These are phyloP conservation scores for Aquilaria malaccensis DNA, from an alignment of 345 rosid genomes.

Conservation along the genomic window DNA sequence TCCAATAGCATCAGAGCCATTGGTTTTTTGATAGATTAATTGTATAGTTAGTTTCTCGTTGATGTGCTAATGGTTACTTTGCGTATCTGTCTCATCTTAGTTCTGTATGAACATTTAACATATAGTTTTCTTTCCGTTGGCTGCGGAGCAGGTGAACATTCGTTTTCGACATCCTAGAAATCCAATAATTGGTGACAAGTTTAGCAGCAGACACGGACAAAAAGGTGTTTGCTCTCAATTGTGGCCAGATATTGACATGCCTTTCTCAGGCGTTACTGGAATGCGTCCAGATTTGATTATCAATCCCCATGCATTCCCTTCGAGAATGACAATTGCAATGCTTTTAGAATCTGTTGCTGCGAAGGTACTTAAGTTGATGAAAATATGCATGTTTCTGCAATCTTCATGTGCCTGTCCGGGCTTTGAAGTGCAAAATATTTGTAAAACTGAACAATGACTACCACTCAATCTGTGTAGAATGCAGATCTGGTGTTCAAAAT, in stretches of 20 bases:
- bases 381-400: neutral
- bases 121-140: too few relatives aligned
- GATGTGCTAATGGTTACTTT: too few relatives aligned
- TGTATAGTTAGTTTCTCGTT: too few relatives aligned
- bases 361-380: slow-evolving; percentile 42
- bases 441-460: too few relatives aligned
- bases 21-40: too few relatives aligned
- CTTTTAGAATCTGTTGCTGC: slow-evolving; percentile 96
- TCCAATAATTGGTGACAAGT: slow-evolving; percentile 93
- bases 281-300: slow-evolving; percentile 99
- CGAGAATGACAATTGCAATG: slow-evolving; percentile 98
- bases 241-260: slow-evolving; percentile 98
- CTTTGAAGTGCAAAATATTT: neutral
- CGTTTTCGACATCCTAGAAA: slow-evolving; percentile 89
- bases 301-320: slow-evolving; percentile 99
- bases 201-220: slow-evolving; percentile 98
- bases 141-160: slow-evolving; percentile 56
- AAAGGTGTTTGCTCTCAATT: slow-evolving; percentile 98
- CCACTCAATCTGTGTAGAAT: too few relatives aligned
- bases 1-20: too few relatives aligned
- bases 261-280: slow-evolving; percentile 89
- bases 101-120: too few relatives aligned
- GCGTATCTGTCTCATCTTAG: too few relatives aligned
- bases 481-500: too few relatives aligned
- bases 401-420: neutral